Evolutionary conservation across 164 flowering plant species (phyloP).

Genomic region (Akebia trifoliata): DNA sequence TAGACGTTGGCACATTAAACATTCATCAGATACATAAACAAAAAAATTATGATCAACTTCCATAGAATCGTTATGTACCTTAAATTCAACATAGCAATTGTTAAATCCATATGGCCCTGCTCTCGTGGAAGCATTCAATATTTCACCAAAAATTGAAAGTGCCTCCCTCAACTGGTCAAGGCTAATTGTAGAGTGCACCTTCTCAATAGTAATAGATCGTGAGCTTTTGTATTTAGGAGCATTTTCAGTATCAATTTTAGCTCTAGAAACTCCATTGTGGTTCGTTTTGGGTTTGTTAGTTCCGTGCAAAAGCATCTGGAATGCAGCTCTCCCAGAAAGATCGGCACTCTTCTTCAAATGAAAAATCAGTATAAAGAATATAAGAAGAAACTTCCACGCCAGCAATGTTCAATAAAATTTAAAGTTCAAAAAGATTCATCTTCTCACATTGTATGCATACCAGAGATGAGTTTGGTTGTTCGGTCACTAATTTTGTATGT

Average conservation of each 20-base stretch:
- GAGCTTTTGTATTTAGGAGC: conserved; percentile 5
- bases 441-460: conserved; percentile 10
- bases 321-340: conserved; percentile 4
- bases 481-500: conserved; percentile 24
- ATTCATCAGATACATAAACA: conserved; percentile 1
- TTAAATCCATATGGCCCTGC: conserved; percentile 12
- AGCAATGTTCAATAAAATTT: neutral
- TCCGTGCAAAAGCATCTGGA: neutral
- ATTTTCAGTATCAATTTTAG: neutral
- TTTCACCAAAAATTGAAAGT: conserved; percentile 21
- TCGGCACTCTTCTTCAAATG: conserved; percentile 17
- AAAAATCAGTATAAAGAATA: neutral
- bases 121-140: conserved; percentile 18
- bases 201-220: conserved; percentile 24
- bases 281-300: conserved; percentile 4
- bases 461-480: conserved; percentile 22
- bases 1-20: conserved; percentile 6
- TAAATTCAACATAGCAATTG: conserved; percentile 21
- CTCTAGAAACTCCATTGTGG: conserved; percentile 9
- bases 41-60: neutral
- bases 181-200: conserved; percentile 21
- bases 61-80: conserved; percentile 13
- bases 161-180: conserved; percentile 20
- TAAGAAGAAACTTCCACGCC: neutral
- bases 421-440: neutral